Evolutionary conservation across 176 grass and related monocot genomes (phyloP).

Genomic region (Puya raimondii): DNA sequence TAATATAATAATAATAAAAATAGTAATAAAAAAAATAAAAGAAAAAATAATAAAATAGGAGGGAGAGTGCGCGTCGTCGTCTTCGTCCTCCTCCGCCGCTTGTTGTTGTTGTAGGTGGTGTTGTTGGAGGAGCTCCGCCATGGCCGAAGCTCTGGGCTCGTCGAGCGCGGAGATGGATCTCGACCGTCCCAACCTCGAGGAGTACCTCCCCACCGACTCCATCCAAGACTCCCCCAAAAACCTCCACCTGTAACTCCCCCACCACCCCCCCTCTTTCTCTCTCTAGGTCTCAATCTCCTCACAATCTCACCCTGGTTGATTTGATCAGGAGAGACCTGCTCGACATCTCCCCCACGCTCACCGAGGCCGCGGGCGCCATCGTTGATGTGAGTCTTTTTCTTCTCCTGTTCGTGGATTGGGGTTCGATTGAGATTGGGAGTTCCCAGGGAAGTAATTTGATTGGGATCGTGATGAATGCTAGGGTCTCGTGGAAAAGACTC

Average conservation of each 20-base stretch:
- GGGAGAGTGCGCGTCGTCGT: background rate
- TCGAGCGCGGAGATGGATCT: slow-evolving; percentile 56
- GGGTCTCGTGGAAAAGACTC: too few species aligned
- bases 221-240: slow-evolving; percentile 44
- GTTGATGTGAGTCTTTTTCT: slow-evolving; percentile 61
- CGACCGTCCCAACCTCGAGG: slow-evolving; percentile 75
- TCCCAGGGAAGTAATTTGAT: too few species aligned
- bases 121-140: background rate
- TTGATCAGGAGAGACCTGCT: slow-evolving; percentile 76
- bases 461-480: too few species aligned
- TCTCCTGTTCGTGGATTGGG: background rate
- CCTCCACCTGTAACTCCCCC: slow-evolving; percentile 41
- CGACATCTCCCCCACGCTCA: slow-evolving; percentile 89
- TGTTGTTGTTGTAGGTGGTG: background rate
- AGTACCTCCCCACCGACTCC: slow-evolving; percentile 57
- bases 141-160: slow-evolving; percentile 25
- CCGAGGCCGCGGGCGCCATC: slow-evolving; percentile 86
- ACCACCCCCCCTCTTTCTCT: background rate
- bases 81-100: background rate
- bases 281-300: background rate
- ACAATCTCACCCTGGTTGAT: background rate
- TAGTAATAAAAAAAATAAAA: too few species aligned
- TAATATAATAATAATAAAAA: too few species aligned
- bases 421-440: background rate
- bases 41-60: too few species aligned